These are phyloP conservation scores for Phalaenopsis equestris DNA, from an alignment of 106 monocot species.

Conservation along the genomic window DNA sequence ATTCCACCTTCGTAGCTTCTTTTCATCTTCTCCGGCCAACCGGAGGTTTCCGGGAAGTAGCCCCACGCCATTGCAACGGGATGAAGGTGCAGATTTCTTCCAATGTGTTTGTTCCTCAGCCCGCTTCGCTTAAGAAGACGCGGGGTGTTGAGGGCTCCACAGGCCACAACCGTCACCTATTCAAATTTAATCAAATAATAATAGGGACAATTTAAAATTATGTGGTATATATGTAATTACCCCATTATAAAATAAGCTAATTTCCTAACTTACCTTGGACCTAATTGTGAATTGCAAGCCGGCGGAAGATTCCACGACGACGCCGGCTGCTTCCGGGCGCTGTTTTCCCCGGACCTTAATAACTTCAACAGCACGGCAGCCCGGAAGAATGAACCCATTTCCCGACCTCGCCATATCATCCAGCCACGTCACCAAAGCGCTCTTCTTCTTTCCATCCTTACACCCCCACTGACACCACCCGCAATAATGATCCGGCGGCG, in stretches of 20 bases:
- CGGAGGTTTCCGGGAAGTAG: conserved; percentile 25
- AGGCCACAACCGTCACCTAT: conserved; percentile 41
- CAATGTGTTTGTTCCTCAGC: conserved; percentile 40
- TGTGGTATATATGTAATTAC: too few species aligned
- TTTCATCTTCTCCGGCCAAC: conserved; percentile 13
- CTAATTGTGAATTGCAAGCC: conserved; percentile 12
- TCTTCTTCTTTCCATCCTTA: conserved; percentile 38
- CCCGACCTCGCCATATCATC: conserved; percentile 37
- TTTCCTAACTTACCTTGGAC: conserved; percentile 10
- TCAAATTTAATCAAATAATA: background rate
- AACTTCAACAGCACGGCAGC: conserved; percentile 21
- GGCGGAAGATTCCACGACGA: conserved; percentile 8
- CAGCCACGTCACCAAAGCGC: conserved; percentile 53
- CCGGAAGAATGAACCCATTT: conserved; percentile 42
- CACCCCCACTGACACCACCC: conserved; percentile 68
- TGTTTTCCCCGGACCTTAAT: background rate
- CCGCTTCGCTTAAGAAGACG: conserved; percentile 36
- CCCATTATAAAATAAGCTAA: background rate
- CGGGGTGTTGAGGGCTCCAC: conserved; percentile 51
- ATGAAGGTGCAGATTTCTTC: conserved; percentile 60
- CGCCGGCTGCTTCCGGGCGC: conserved; percentile 17
- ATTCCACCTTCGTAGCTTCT: conserved; percentile 69
- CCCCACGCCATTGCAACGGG: conserved; percentile 67
- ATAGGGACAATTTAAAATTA: too few species aligned
- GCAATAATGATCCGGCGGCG: conserved; percentile 49